Base-by-base conservation (phyloP, 1,284 basidiomycete genomes). In the Sphaerobolus stellatus region DNA sequence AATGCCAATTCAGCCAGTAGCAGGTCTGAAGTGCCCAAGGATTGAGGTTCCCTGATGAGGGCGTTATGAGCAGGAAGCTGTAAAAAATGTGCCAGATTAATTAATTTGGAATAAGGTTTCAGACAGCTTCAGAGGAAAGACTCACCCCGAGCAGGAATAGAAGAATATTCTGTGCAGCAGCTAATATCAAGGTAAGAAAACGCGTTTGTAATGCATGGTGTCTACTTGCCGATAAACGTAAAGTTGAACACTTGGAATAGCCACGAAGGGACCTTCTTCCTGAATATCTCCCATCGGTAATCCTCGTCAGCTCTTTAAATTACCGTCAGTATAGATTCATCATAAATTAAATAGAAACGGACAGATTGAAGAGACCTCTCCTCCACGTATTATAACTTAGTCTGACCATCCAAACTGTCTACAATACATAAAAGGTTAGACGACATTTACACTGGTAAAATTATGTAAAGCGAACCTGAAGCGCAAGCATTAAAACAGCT, bases 261-360 rank as follows among this genome's bases (percentile, higher is more conserved):
- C 75, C 79, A 82, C 2, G 75, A 60, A 2, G 86, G 84, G 22
- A 97, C 67, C 52, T 84, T 77, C 50, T 75, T 69, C 34, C 92
- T 83, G 11, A 97, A 76, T 47, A 92, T 72, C 2, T 79, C 82
- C 90, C 94, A 98, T 28, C 95, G 88, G 66, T 98, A 98, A 70
- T 98, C 95, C 68, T 94, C 92, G 31, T 92, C 91, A 2, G 75
- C 71, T 2, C 80, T 82, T 57, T 5, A 53, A n/a, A 16, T 1
- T 3, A 52, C 7, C 4, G 2, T 25, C 46, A 6, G 43, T 22
- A 25, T 33, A 47, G 57, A 64, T 60, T 27, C 4, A 28, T 6
- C 16, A 22, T 20, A 22, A 22, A 29, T n/a, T 16, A 44, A 65
- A 56, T 65, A 62, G 52, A 14, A 2, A 67, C 82, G 56, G 62